A percentile compares a stretch with the other conserved stretches of the same genome.
Evolutionary conservation across 2,329 filamentous ascomycete genomes (phyloP).

Genomic region (Ophiosphaerella herpotricha): DNA sequence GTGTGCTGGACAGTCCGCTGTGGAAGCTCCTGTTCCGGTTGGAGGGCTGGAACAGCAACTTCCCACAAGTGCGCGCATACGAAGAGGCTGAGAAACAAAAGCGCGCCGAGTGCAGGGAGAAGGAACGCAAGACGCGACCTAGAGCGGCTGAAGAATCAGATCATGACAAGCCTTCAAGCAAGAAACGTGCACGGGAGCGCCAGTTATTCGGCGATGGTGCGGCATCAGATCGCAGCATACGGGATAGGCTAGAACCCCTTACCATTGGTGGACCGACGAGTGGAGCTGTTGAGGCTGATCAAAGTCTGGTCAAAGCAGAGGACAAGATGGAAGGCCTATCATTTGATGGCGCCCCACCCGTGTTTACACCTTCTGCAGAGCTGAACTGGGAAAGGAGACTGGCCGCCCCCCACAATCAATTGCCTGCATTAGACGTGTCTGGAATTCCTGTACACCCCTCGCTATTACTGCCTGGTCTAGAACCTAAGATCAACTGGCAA

Average conservation of each 20-base stretch:
- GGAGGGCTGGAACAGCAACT: conserved; percentile 83
- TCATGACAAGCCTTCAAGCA: conserved; percentile 55
- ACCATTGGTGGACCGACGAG: conserved; percentile 23
- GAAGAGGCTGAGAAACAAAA: conserved; percentile 61
- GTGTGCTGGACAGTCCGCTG: conserved; percentile 80
- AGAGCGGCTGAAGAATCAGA: conserved; percentile 53
- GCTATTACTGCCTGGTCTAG: conserved; percentile 41
- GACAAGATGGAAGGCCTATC: conserved; percentile 47
- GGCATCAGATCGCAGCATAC: conserved; percentile 25
- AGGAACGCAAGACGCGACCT: conserved; percentile 53
- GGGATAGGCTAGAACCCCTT: conserved; percentile 24
- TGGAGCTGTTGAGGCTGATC: conserved; percentile 53
- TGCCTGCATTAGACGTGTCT: background rate
- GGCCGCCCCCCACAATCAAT: conserved; percentile 13
- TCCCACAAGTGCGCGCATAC: conserved; percentile 65
- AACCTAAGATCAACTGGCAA: conserved; percentile 82
- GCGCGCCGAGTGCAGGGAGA: conserved; percentile 41
- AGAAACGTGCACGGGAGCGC: conserved; percentile 56
- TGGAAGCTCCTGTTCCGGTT: conserved; percentile 83
- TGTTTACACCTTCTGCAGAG: conserved; percentile 16
- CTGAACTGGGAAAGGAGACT: conserved; percentile 24
- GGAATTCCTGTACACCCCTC: conserved; percentile 36
- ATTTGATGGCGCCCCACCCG: conserved; percentile 27
- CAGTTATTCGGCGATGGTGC: conserved; percentile 48
- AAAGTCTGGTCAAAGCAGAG: conserved; percentile 32